A percentile compares a stretch with the other conserved stretches of the same genome.
Evolutionary conservation across 1,284 basidiomycete species (phyloP).

Genomic region (Blastosporella zonata): DNA sequence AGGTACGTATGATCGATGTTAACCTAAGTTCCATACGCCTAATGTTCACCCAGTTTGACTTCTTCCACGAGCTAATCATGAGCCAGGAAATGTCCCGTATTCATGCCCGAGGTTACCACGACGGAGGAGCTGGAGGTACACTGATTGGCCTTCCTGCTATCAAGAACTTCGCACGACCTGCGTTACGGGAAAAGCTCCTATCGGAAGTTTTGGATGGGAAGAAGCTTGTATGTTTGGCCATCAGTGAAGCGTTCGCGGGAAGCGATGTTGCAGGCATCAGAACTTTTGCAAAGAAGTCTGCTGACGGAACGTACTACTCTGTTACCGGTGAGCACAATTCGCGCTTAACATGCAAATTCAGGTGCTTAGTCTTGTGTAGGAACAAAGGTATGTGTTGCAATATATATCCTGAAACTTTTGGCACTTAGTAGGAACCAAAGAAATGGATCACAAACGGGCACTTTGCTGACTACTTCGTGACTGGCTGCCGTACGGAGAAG

Average conservation of each 20-base stretch:
- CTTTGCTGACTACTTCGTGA: constrained; percentile 53
- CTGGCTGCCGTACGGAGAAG: constrained; percentile 58
- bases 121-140: constrained; percentile 52
- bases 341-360: not conserved
- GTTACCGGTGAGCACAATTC: constrained; percentile 53
- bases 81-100: constrained; percentile 67
- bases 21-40: not conserved
- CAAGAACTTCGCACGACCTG: constrained; percentile 63
- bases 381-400: constrained; percentile 13
- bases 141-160: constrained; percentile 61
- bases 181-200: constrained; percentile 60
- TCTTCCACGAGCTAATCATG: constrained; percentile 62
- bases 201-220: constrained; percentile 54
- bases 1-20: not conserved
- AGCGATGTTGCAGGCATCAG: constrained; percentile 78
- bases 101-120: constrained; percentile 30
- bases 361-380: not conserved
- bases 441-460: constrained; percentile 84
- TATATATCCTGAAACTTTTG: not conserved
- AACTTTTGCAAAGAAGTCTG: constrained; percentile 74
- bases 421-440: constrained; percentile 21
- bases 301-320: constrained; percentile 76
- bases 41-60: constrained; percentile 40
- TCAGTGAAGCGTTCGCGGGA: constrained; percentile 82
- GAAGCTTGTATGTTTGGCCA: constrained; percentile 57